Percentiles rank a stretch among this genome's conserved stretches.
Evolutionary conservation across 1,139 yeast species (phyloP).

Genomic region (Hemisphaericaspora lyxosophila): DNA sequence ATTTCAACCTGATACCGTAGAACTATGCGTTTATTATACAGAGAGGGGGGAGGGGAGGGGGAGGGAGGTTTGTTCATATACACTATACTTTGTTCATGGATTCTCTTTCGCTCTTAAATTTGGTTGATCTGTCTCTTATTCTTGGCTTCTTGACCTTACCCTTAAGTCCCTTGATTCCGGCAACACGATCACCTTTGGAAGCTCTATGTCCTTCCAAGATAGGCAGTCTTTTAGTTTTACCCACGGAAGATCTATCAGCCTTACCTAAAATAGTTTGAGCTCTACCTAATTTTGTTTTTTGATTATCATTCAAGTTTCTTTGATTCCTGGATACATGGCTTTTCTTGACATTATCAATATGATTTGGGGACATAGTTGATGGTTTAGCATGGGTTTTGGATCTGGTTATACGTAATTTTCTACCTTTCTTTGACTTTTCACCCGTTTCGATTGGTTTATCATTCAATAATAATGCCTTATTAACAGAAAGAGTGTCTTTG

Average conservation of each 20-base stretch:
- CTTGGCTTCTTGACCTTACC: constrained; percentile 62
- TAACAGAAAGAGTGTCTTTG: constrained; percentile 74
- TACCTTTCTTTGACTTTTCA: constrained; percentile 23
- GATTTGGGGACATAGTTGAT: constrained; percentile 46
- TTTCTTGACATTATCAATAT: constrained; percentile 36
- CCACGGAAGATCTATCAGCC: constrained; percentile 72
- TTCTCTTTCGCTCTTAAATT: constrained; percentile 47
- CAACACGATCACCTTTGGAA: constrained; percentile 59
- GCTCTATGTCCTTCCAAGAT: constrained; percentile 81
- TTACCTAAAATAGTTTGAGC: constrained; percentile 74
- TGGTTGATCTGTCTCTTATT: constrained; percentile 63
- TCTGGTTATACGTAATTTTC: constrained; percentile 78
- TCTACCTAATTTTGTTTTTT: constrained; percentile 78
- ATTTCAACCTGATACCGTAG: too few species aligned
- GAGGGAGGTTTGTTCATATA: not conserved
- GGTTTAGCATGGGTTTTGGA: constrained; percentile 62
- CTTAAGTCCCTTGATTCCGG: constrained; percentile 57
- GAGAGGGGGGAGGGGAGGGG: not conserved
- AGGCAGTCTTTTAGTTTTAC: constrained; percentile 36
- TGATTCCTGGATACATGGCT: constrained; percentile 22
- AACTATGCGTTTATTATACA: not conserved
- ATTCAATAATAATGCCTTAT: constrained; percentile 76
- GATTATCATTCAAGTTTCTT: constrained; percentile 52
- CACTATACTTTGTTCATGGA: constrained; percentile 20
- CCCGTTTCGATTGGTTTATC: constrained; percentile 57